These are phyloP conservation scores for Globisporangium echinulatum DNA, from an alignment of 352 stramenopile species.

Conservation along the genomic window DNA sequence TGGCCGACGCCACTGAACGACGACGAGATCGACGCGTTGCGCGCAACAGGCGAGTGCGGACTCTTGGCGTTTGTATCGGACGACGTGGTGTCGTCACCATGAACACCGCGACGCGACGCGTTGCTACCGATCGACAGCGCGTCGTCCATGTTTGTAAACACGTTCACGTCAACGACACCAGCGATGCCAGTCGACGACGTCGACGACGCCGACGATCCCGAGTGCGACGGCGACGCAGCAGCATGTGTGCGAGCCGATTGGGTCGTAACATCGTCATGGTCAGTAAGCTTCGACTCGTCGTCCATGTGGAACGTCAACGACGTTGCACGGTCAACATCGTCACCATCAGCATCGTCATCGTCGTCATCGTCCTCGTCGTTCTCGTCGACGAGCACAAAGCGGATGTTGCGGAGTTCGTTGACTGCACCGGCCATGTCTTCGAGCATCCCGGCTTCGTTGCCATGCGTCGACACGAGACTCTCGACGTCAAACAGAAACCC, in stretches of 20 bases:
- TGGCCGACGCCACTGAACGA: conserved; percentile 66
- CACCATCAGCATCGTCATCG: conserved; percentile 41
- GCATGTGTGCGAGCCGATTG: no score
- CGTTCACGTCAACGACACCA: conserved; percentile 76
- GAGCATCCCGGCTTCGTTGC: conserved; percentile 85
- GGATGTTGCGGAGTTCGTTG: conserved; percentile 76
- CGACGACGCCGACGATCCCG: conserved; percentile 20
- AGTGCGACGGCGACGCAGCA: conserved; percentile 14
- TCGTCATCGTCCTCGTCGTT: conserved; percentile 41
- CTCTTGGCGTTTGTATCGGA: conserved; percentile 14
- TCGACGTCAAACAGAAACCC: conserved; percentile 83
- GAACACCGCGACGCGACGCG: conserved; percentile 15
- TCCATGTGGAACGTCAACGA: conserved; percentile 62
- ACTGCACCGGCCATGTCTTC: conserved; percentile 82
- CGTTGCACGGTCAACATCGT: conserved; percentile 20
- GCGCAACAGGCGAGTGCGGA: conserved; percentile 3
- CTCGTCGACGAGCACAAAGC: conserved; percentile 76
- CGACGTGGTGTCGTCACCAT: conserved; percentile 3
- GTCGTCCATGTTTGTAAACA: conserved; percentile 72
- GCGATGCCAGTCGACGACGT: conserved; percentile 39
- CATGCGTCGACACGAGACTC: conserved; percentile 79
- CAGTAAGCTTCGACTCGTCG: conserved; percentile 59
- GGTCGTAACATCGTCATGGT: neutral
- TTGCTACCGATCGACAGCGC: conserved; percentile 43
- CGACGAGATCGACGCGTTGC: conserved; percentile 18